Evolutionary conservation across 768 basidiomycete species (phyloP), one percentile per base, ranked within the genome.

Genomic region (Ramaria rubella): DNA sequence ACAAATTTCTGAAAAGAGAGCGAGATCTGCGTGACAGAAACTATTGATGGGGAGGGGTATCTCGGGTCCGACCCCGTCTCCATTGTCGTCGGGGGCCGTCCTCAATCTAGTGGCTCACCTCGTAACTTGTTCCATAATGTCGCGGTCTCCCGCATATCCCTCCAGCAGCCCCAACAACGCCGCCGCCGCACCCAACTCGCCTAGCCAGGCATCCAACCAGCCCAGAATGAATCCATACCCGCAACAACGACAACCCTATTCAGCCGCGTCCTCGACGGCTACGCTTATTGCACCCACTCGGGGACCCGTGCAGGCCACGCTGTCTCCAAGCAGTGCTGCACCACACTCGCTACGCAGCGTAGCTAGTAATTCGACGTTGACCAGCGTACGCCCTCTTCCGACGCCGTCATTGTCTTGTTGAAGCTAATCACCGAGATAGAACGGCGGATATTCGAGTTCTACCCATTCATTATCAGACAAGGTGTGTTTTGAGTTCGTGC

Each of bases 81-180:
- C 46, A 48, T 15, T 27, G 23, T 48, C 21, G 46, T 29, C 40
- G 46, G 46, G 23, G 46, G 17, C 26, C 19, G 17, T 9, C 3
- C 17, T 26, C 5, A 8, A 11, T 24, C 24, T 24, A 48, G 15
- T 30, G 17, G 26, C 24, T 45, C n/a, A n/a, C 27, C 46, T 48
- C 46, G 27, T 48, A 51, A 11, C 29, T 48, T 21, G 29, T 51
- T 51, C 49, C 49, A 51, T 51, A 51, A 51, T 51, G 49, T 51
- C 49, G 49, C 27, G 49, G 49, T 17, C 24, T 17, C 29, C 21
- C 14, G 49, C 49, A 14, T 51, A 51, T 31, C 49, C 49, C 3
- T 51, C 34, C 33, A 51, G 19, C 49, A 36, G 19, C 31, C 7
- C 46, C 23, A 26, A 26, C n/a, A 42, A 19, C 23, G 49, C 49